Evolutionary conservation across 768 basidiomycete genomes (phyloP).

Genomic region (Lentinus tigrinus): DNA sequence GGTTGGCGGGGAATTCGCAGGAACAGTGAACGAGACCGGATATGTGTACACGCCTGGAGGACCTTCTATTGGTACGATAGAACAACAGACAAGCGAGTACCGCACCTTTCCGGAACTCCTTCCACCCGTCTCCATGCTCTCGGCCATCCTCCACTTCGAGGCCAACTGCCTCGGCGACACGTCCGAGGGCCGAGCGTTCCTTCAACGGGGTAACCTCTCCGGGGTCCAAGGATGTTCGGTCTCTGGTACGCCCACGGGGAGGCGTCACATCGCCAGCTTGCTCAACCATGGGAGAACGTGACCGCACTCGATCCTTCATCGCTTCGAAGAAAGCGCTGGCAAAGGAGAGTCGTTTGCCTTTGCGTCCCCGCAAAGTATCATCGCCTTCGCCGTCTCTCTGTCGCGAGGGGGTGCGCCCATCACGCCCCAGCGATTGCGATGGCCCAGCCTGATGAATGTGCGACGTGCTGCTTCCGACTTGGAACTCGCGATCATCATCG

Average conservation of each 20-base stretch:
- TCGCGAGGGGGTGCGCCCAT: slow-evolving; percentile 12
- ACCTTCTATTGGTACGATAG: background rate
- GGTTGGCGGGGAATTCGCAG: slow-evolving; percentile 75
- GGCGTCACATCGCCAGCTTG: slow-evolving; percentile 19
- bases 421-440: background rate
- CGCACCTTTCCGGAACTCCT: slow-evolving; percentile 84
- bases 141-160: slow-evolving; percentile 40
- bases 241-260: slow-evolving; percentile 15
- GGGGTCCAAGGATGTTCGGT: slow-evolving; percentile 14
- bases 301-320: slow-evolving; percentile 43
- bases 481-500: slow-evolving; percentile 26
- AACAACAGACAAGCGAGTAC: background rate
- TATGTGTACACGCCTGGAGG: slow-evolving; percentile 83
- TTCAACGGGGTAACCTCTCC: slow-evolving; percentile 28
- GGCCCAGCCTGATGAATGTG: slow-evolving; percentile 7
- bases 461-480: slow-evolving; percentile 21
- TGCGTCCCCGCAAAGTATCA: slow-evolving; percentile 34
- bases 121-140: slow-evolving; percentile 61
- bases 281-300: slow-evolving; percentile 36
- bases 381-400: slow-evolving; percentile 13
- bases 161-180: slow-evolving; percentile 41
- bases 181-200: slow-evolving; percentile 33
- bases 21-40: slow-evolving; percentile 89
- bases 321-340: slow-evolving; percentile 48
- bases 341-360: slow-evolving; percentile 50